Conservation (phyloP, 2,329 filamentous ascomycete species). For the Paraphoma chrysanthemicola region DNA sequence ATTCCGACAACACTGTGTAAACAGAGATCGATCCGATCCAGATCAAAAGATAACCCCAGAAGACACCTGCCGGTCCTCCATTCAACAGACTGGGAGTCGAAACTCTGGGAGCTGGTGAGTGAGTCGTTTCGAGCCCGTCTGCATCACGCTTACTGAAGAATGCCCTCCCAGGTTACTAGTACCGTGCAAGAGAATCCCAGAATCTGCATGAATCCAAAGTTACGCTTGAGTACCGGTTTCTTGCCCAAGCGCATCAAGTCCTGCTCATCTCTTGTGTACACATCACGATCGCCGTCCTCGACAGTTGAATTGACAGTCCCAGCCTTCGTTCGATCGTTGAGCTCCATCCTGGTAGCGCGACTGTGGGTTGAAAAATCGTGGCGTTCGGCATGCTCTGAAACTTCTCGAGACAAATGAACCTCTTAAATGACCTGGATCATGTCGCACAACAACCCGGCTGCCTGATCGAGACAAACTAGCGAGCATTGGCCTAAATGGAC, state of each 20-base stretch:
- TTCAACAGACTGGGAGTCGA: constrained; percentile 24
- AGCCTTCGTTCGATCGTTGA: not conserved
- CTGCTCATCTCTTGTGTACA: not conserved
- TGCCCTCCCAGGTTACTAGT: constrained; percentile 38
- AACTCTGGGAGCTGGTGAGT: constrained; percentile 19
- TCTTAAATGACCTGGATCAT: not conserved
- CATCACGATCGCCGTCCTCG: not conserved
- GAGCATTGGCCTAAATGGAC: no score
- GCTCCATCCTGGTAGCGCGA: not conserved
- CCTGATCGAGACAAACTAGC: no score
- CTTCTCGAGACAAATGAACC: not conserved
- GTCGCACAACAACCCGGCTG: no score
- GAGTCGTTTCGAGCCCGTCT: not conserved
- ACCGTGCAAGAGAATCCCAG: constrained; percentile 37
- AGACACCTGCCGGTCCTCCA: constrained; percentile 39
- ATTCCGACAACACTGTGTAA: constrained; percentile 36
- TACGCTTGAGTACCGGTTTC: constrained; percentile 32
- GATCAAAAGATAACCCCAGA: constrained; percentile 38
- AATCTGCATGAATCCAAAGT: constrained; percentile 35
- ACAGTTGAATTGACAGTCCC: not conserved
- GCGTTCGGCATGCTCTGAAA: not conserved
- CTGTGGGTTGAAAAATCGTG: not conserved
- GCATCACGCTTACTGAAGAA: constrained; percentile 24
- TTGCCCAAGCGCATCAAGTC: constrained; percentile 18
- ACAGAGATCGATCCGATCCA: constrained; percentile 39